Conservation (phyloP, 495 filamentous ascomycete genomes). For the Parathielavia hyrcaniae region DNA sequence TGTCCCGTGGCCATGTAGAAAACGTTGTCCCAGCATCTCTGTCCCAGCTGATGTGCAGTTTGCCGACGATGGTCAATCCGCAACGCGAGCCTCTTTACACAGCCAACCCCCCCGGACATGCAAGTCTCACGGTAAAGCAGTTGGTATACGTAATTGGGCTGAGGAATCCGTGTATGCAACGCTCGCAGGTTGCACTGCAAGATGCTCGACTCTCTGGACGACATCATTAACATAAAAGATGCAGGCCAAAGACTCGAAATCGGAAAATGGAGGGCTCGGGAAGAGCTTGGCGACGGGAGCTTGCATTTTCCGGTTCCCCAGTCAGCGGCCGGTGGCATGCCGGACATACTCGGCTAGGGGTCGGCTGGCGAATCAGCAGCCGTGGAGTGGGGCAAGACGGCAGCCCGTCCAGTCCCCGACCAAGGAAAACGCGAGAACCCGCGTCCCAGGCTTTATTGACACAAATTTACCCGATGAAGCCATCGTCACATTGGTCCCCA, state of each 20-base stretch:
- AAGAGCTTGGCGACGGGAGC: not conserved
- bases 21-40: not conserved
- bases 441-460: not conserved
- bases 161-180: too few relatives aligned
- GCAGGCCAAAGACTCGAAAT: too few relatives aligned
- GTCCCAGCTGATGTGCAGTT: not conserved
- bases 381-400: not conserved
- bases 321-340: not conserved
- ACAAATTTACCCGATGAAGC: not conserved
- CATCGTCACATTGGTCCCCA: not conserved
- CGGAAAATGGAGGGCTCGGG: not conserved
- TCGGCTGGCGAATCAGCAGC: constrained; percentile 1
- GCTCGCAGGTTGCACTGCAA: not conserved
- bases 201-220: not conserved
- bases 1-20: not conserved
- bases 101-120: too few relatives aligned
- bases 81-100: not conserved
- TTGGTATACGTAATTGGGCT: too few relatives aligned
- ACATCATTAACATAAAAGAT: too few relatives aligned
- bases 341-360: not conserved
- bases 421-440: not conserved
- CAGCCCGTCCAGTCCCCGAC: not conserved
- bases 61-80: not conserved
- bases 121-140: not conserved
- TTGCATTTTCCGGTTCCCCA: not conserved